These are phyloP conservation scores for Hanseniaspora clermontiae DNA, from an alignment of 805 yeast genomes.

Conservation along the genomic window DNA sequence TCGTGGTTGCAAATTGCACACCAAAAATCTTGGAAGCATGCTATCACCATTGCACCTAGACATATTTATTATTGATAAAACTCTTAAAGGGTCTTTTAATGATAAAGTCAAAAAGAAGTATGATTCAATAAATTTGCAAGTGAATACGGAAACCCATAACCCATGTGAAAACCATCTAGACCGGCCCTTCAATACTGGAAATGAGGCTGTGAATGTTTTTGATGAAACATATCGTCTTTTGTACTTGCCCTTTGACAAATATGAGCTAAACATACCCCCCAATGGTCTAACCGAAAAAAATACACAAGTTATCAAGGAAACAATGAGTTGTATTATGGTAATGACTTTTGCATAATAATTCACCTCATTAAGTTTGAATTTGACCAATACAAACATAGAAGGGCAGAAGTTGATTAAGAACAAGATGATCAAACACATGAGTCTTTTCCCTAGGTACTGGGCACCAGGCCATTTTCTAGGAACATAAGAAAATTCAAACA, in stretches of 20 bases:
- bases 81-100: conserved; percentile 60
- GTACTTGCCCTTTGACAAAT: conserved; percentile 24
- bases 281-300: conserved; percentile 55
- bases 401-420: conserved; percentile 41
- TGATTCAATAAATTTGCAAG: conserved; percentile 61
- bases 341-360: conserved; percentile 30
- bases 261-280: conserved; percentile 39
- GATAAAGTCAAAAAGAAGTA: conserved; percentile 67
- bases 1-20: conserved; percentile 47
- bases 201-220: conserved; percentile 46
- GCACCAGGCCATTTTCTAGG: conserved; percentile 69
- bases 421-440: conserved; percentile 32
- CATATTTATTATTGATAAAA: conserved; percentile 44
- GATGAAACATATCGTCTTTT: conserved; percentile 40
- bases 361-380: conserved; percentile 24
- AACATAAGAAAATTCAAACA: conserved; percentile 48
- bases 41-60: conserved; percentile 50
- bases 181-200: conserved; percentile 41
- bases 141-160: conserved; percentile 55
- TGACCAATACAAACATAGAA: conserved; percentile 37
- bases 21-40: conserved; percentile 20
- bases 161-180: conserved; percentile 52
- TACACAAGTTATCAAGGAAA: conserved; percentile 42
- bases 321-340: conserved; percentile 42
- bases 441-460: conserved; percentile 40